phyloP scores from a whole-genome alignment of 2,329 filamentous ascomycete genomes.

The Calonectria honghensis region DNA sequence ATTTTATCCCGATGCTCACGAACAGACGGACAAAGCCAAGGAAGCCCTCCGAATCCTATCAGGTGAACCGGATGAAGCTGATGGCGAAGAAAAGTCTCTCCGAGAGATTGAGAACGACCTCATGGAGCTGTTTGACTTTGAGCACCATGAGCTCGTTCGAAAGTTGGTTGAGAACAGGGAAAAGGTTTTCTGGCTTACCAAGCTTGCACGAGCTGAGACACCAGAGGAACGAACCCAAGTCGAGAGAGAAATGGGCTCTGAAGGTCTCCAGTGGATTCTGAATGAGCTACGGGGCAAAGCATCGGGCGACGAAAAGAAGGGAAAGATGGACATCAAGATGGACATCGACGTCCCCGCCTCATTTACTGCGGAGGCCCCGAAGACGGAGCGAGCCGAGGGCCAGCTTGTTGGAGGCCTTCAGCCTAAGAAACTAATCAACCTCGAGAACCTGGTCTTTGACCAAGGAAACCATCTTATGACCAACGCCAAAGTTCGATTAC shows the following conservation, averaged over 20 bases:
- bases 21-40: slow-evolving; percentile 93
- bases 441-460: slow-evolving; percentile 97
- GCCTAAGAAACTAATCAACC: slow-evolving; percentile 90
- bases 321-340: slow-evolving; percentile 94
- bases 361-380: slow-evolving; percentile 69
- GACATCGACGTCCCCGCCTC: slow-evolving; percentile 86
- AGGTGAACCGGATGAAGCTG: slow-evolving; percentile 80
- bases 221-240: slow-evolving; percentile 84
- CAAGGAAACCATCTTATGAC: slow-evolving; percentile 99
- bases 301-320: slow-evolving; percentile 74
- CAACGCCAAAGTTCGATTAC: slow-evolving; percentile 95
- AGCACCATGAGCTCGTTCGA: slow-evolving; percentile 93
- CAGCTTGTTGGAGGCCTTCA: slow-evolving; percentile 88
- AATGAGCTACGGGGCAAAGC: slow-evolving; percentile 89
- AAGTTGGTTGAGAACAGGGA: slow-evolving; percentile 94
- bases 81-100: slow-evolving; percentile 88
- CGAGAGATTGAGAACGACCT: slow-evolving; percentile 98
- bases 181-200: slow-evolving; percentile 96
- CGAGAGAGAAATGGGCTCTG: slow-evolving; percentile 93
- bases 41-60: slow-evolving; percentile 89
- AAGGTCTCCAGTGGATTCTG: slow-evolving; percentile 89
- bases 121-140: slow-evolving; percentile 98
- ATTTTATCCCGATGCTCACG: slow-evolving; percentile 92
- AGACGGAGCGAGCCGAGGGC: slow-evolving; percentile 77
- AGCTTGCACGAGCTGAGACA: slow-evolving; percentile 87